Evolutionary conservation across 2,329 filamentous ascomycete species (phyloP), one percentile per base, ranked within the genome.

Genomic region (Colletotrichum karsti): DNA sequence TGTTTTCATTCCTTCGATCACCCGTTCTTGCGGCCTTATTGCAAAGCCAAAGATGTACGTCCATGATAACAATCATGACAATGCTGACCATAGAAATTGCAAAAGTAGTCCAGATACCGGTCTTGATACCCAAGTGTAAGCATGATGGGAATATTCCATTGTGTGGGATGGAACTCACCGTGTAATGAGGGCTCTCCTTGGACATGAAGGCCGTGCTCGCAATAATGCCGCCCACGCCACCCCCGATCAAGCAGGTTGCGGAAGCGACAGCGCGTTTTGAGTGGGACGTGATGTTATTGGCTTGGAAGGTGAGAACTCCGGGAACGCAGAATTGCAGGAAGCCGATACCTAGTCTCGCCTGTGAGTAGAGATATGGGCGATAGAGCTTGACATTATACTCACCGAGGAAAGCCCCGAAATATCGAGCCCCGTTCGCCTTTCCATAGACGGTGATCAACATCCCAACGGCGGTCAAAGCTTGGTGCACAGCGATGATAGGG

Each of bases 241-340:
- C 75, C 5, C 74, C 73, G 53, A 76, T 75, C 7, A 76, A 67
- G 51, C 72, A 75, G 0, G 73, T 77, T 8, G 74, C 75, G 10
- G 74, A 73, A 12, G 74, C 74, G 6, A 76, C 72, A 1, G 71
- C 73, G 8, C 75, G 74, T 62, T 77, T 77, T 2, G 73, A 77
- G 26, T 72, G 74, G 3, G 70, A 71, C 3, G 71, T 75, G 65
- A 77, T 77, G 46, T 77, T 77, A 67, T 77, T 77, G 7, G 75
- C 76, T 56, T 77, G 76, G 57, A 71, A 77, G 6, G 76, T 71
- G 13, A 77, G 67, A 2, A 77, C 71, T 9, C 72, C 75, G 2
- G 75, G 74, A 41, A 76, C 70, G 46, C 74, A 75, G 22, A 72
- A 76, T 33, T 77, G 74, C 37, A 74, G 55, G 42, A 73, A 72